Evolutionary conservation across 106 monocot species (phyloP).

Genomic region (Dendrobium huoshanense): DNA sequence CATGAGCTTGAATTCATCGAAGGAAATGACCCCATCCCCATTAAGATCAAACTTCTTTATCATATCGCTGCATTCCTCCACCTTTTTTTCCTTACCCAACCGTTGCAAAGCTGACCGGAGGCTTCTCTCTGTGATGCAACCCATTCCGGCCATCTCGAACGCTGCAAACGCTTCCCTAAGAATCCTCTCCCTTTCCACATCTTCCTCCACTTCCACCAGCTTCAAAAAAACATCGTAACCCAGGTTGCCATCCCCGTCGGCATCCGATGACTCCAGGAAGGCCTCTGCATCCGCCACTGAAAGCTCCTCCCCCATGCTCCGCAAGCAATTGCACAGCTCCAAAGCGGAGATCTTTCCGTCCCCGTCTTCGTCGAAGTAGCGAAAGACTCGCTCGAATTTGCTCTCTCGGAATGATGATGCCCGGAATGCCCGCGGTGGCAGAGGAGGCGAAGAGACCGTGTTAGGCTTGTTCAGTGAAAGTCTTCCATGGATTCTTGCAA

Average conservation of each 20-base stretch:
- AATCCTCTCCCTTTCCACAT: neutral
- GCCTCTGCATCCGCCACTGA: conserved; percentile 24
- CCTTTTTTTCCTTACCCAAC: conserved; percentile 13
- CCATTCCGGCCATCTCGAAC: conserved; percentile 11
- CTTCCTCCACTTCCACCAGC: conserved; percentile 13
- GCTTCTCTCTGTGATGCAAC: conserved; percentile 19
- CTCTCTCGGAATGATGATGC: neutral
- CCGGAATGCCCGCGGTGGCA: no score
- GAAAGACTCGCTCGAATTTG: neutral
- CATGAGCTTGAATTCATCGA: conserved; percentile 20
- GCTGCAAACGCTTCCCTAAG: conserved; percentile 11
- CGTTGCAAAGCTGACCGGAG: neutral
- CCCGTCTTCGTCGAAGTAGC: conserved; percentile 4
- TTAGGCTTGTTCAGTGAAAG: neutral
- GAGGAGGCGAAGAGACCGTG: neutral
- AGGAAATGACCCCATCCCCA: conserved; percentile 19
- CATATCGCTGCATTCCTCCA: conserved; percentile 24
- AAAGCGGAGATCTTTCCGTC: conserved; percentile 6
- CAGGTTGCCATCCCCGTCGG: conserved; percentile 33
- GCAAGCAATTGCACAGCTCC: conserved; percentile 1
- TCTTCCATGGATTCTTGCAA: neutral
- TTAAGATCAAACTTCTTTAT: conserved; percentile 11
- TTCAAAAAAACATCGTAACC: conserved; percentile 24
- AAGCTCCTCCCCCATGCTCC: conserved; percentile 20
- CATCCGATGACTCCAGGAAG: conserved; percentile 27